A percentile compares a stretch with the other conserved stretches of the same genome.
Evolutionary conservation across 2,329 filamentous ascomycete genomes (phyloP).

Genomic region (Venturia carpophila): DNA sequence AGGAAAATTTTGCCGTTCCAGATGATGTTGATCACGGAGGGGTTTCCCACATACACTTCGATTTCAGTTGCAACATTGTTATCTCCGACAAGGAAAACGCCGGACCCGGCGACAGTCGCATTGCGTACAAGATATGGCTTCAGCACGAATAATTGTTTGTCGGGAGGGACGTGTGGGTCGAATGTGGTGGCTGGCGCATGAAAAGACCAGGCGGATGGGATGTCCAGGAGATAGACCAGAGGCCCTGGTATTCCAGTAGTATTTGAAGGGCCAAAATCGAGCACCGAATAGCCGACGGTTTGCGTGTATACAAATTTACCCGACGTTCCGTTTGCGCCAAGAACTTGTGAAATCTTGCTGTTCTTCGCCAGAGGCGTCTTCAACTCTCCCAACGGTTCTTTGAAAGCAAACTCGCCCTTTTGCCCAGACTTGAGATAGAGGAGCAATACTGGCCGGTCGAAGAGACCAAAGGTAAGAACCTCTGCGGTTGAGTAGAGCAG

Average conservation of each 20-base stretch:
- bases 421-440: constrained; percentile 35
- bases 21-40: constrained; percentile 25
- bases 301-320: constrained; percentile 32
- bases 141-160: constrained; percentile 34
- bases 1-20: constrained; percentile 33
- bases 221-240: constrained; percentile 32
- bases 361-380: constrained; percentile 28
- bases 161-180: constrained; percentile 33
- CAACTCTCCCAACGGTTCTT: constrained; percentile 31
- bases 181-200: constrained; percentile 34
- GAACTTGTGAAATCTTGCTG: not conserved
- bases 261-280: constrained; percentile 40
- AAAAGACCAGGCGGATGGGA: constrained; percentile 31
- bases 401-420: constrained; percentile 35
- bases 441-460: constrained; percentile 32
- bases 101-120: constrained; percentile 23
- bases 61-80: constrained; percentile 29
- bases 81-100: constrained; percentile 32
- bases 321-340: constrained; percentile 21
- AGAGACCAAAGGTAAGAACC: constrained; percentile 40
- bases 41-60: constrained; percentile 32
- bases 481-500: constrained; percentile 51
- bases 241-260: constrained; percentile 34
- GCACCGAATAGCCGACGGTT: constrained; percentile 28
- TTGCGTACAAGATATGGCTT: constrained; percentile 36